These are phyloP conservation scores for Plantago major DNA, from an alignment of 257 asterid genomes.

Conservation along the genomic window DNA sequence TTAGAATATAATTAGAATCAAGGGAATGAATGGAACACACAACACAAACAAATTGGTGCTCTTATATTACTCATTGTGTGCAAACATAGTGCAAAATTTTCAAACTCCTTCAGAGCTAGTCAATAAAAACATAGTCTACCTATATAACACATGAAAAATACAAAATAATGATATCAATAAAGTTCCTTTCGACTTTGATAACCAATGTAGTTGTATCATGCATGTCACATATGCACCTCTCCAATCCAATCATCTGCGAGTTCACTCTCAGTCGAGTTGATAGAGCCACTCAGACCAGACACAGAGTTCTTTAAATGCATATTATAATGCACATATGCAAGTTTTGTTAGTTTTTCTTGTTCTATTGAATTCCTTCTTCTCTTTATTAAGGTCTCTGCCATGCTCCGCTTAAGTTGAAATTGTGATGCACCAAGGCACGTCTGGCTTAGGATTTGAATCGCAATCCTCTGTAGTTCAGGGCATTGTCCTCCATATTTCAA, in stretches of 20 bases:
- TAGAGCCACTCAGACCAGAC: not conserved
- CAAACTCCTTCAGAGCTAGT: not conserved
- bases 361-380: constrained; percentile 20
- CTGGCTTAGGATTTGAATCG: constrained; percentile 35
- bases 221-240: not conserved
- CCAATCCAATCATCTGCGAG: not conserved
- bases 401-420: constrained; percentile 22
- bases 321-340: constrained; percentile 33
- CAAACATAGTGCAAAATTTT: too few species aligned
- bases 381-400: constrained; percentile 25
- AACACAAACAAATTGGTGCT: too few species aligned
- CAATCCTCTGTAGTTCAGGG: constrained; percentile 32
- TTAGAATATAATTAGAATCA: too few species aligned
- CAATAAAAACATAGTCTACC: too few species aligned
- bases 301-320: constrained; percentile 19
- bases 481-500: constrained; percentile 22
- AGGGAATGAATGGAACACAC: too few species aligned
- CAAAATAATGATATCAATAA: not conserved
- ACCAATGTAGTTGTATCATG: not conserved
- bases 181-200: not conserved
- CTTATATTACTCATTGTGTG: too few species aligned
- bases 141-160: too few species aligned
- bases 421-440: constrained; percentile 31
- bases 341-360: constrained; percentile 22
- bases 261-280: not conserved